A percentile compares a stretch with the other conserved stretches of the same genome.
Evolutionary conservation across 148 eudicot species (phyloP).

Genomic region (Camellia sinensis): DNA sequence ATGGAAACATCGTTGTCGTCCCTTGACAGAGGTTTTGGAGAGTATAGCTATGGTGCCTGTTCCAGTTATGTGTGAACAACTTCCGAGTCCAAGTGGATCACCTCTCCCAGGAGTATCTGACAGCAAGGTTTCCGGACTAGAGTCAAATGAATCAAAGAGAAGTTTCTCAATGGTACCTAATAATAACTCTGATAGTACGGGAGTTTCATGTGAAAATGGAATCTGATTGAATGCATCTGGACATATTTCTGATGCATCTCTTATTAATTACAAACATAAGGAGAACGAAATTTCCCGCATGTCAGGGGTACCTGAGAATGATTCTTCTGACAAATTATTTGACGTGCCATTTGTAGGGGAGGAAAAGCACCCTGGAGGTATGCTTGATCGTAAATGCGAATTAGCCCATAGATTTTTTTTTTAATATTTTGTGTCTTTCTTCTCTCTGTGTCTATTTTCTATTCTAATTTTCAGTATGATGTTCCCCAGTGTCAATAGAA

Average conservation of each 20-base stretch:
- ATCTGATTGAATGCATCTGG: conserved; percentile 17
- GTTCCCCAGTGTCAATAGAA: too few species aligned
- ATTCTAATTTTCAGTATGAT: too few species aligned
- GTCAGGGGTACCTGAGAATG: conserved; percentile 32
- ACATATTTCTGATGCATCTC: conserved; percentile 22
- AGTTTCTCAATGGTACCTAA: conserved; percentile 28
- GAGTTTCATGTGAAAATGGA: conserved; percentile 41
- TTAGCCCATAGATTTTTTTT: neutral
- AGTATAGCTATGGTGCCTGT: conserved; percentile 63
- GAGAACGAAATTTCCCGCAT: conserved; percentile 42
- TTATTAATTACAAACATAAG: conserved; percentile 29
- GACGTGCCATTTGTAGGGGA: conserved; percentile 60
- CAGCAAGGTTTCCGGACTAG: conserved; percentile 41
- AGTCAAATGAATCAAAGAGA: conserved; percentile 38
- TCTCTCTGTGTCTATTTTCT: too few species aligned
- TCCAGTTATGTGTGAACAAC: conserved; percentile 59
- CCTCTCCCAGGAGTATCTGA: conserved; percentile 43
- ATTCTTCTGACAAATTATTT: conserved; percentile 39
- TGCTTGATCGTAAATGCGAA: conserved; percentile 11
- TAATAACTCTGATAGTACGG: conserved; percentile 35
- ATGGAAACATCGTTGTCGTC: conserved; percentile 57
- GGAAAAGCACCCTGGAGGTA: conserved; percentile 55
- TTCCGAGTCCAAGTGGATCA: conserved; percentile 38
- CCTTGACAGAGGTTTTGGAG: conserved; percentile 71
- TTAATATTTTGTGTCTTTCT: too few species aligned